phyloP scores from a whole-genome alignment of 1,284 basidiomycete genomes.

The Irpex sp. region DNA sequence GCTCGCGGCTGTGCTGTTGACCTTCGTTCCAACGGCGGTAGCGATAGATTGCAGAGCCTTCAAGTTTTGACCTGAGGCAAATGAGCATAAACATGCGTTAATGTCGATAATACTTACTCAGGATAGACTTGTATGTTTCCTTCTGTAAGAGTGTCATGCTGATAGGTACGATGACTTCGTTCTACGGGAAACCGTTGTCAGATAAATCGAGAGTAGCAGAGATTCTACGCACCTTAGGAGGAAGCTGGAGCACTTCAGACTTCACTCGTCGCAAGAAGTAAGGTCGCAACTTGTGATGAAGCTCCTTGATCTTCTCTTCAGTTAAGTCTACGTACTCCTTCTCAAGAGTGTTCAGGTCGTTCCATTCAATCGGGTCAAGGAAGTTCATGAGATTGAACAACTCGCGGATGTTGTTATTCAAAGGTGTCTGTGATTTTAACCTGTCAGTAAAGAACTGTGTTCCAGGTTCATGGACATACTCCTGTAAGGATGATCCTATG shows the following conservation, averaged over 20 bases:
- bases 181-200: conserved; percentile 37
- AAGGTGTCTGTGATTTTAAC: conserved; percentile 63
- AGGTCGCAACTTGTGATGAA: conserved; percentile 79
- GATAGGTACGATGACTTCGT: conserved; percentile 89
- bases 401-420: conserved; percentile 97
- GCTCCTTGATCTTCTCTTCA: conserved; percentile 73
- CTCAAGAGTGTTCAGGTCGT: conserved; percentile 68
- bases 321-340: conserved; percentile 72
- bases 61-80: conserved; percentile 58
- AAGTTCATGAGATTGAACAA: conserved; percentile 95
- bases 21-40: conserved; percentile 27
- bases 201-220: conserved; percentile 2
- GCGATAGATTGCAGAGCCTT: conserved; percentile 60
- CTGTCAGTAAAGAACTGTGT: background rate
- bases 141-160: conserved; percentile 89
- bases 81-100: background rate
- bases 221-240: conserved; percentile 69
- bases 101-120: conserved; percentile 44
- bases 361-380: conserved; percentile 77
- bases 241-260: conserved; percentile 87
- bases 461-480: conserved; percentile 32
- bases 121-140: conserved; percentile 82
- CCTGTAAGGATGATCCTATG: conserved; percentile 94
- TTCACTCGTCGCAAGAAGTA: conserved; percentile 95
- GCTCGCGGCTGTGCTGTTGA: conserved; percentile 27